Base-by-base conservation (phyloP, 768 basidiomycete species). In the Amanita subjunquillea region DNA sequence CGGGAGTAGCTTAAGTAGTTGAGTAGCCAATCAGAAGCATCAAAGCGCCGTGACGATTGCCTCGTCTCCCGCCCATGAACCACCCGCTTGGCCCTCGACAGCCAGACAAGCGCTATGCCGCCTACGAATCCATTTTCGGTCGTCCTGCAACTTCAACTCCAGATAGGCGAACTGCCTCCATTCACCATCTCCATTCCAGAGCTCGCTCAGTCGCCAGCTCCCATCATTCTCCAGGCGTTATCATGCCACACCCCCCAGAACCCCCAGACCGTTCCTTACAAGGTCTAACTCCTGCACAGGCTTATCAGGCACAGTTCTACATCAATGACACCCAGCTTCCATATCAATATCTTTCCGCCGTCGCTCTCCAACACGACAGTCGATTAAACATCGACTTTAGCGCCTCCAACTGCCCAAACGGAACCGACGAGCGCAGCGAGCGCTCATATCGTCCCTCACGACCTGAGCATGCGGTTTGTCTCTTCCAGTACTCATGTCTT, bases 121-220 rank as follows among this genome's bases (percentile, higher is more conserved):
- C 89, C 43, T 92, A 90, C 71, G 86, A 91, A 67, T 80, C 83
- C 62, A 91, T 92, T 70, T 92, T 92, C 67, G 88, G 88, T 23
- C 78, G 89, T 23, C 32, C 32, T 32, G 75, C 30, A 29, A 1
- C 27, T 1, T 5, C 27, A 17, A 17, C 7, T 9, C 74, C 72
- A 17, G 17, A 17, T 17, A 17, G 17, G 17, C 17, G 17, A 17
- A 17, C 17, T 17, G 17, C 17, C 0, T 22, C 56, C 59, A 37
- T 61, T 60, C 50, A 63, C 70, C 43, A 56, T 67, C 20, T 32
- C 32, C 64, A 73, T 46, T 62, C 69, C 55, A 76, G 77, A 23
- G 72, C 77, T 27, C 70, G 75, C 65, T 83, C 81, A 50, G 65
- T 78, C 54, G 67, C 72, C 57, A 76, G 72, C 56, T 69, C 66